Percentiles rank a stretch among this genome's conserved stretches.
Evolutionary conservation across 371 early-diverging fungal genomes (phyloP).

Genomic region (Parasitella parasitica): DNA sequence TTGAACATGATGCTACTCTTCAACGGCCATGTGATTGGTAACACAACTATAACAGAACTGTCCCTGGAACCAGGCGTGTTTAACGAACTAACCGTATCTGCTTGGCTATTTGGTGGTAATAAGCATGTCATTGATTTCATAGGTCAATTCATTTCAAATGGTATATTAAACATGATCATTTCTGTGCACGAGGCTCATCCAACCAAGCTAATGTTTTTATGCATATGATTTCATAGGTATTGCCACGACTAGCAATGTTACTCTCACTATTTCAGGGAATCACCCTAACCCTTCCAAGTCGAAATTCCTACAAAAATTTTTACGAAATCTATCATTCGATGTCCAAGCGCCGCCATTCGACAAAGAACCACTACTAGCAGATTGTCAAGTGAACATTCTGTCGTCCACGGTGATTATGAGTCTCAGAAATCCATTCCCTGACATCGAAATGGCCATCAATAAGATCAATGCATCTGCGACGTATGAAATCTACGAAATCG

Average conservation of each 20-base stretch:
- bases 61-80: conserved; percentile 21
- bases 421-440: conserved; percentile 41
- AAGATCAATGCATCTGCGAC: conserved; percentile 41
- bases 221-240: not conserved
- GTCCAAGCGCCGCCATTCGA: conserved; percentile 36
- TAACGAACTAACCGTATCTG: conserved; percentile 17
- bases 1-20: conserved; percentile 29
- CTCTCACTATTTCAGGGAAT: conserved; percentile 40
- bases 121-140: conserved; percentile 32
- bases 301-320: conserved; percentile 17
- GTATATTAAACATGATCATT: too few species aligned
- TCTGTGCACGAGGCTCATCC: too few species aligned
- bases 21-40: conserved; percentile 33
- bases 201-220: not conserved
- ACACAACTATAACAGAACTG: conserved; percentile 32
- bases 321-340: conserved; percentile 30
- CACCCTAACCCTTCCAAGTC: conserved; percentile 39
- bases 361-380: conserved; percentile 32
- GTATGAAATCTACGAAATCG: conserved; percentile 33
- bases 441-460: conserved; percentile 32
- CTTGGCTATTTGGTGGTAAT: conserved; percentile 21
- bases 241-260: conserved; percentile 15
- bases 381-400: conserved; percentile 41
- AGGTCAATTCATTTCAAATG: conserved; percentile 40
- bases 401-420: conserved; percentile 46